Percentiles rank a stretch among this genome's conserved stretches.
phyloP scores from a whole-genome alignment of 2,329 filamentous ascomycete genomes.

The Tolypocladium guangdongense region DNA sequence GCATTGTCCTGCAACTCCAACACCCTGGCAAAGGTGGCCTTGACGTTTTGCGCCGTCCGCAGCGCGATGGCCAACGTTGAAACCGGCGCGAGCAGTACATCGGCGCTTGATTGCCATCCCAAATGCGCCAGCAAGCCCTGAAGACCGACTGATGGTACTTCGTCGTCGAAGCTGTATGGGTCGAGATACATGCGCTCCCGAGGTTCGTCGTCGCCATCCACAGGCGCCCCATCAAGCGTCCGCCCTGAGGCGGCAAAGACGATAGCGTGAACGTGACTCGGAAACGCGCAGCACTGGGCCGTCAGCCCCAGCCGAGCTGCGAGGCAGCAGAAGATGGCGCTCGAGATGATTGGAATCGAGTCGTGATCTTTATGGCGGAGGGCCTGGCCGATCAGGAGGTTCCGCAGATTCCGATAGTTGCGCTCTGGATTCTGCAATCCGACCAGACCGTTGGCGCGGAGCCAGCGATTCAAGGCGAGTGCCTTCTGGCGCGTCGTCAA shows the following conservation, averaged over 20 bases:
- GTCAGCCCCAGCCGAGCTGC: constrained; percentile 64
- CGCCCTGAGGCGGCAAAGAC: constrained; percentile 51
- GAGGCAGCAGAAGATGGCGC: constrained; percentile 74
- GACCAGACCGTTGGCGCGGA: constrained; percentile 56
- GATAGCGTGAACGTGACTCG: constrained; percentile 75
- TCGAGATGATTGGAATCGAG: constrained; percentile 77
- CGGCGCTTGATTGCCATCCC: constrained; percentile 29
- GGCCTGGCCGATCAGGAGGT: constrained; percentile 79
- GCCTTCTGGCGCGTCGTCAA: constrained; percentile 58
- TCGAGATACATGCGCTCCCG: constrained; percentile 63
- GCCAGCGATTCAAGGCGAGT: constrained; percentile 54
- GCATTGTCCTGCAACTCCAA: constrained; percentile 16
- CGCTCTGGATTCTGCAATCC: constrained; percentile 54
- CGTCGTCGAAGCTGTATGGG: constrained; percentile 60
- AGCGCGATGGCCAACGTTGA: constrained; percentile 57
- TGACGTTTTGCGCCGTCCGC: constrained; percentile 67
- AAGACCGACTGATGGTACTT: constrained; percentile 52
- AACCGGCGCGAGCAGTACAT: constrained; percentile 52
- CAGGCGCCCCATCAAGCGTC: constrained; percentile 43
- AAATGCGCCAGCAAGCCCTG: constrained; percentile 44
- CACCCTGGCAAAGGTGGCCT: constrained; percentile 45
- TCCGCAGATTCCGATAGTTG: constrained; percentile 69
- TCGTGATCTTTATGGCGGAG: constrained; percentile 62
- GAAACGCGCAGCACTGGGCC: constrained; percentile 70
- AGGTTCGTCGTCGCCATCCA: constrained; percentile 26